Base-by-base conservation (phyloP, 257 asterid species). In the Plectranthus barbatus region DNA sequence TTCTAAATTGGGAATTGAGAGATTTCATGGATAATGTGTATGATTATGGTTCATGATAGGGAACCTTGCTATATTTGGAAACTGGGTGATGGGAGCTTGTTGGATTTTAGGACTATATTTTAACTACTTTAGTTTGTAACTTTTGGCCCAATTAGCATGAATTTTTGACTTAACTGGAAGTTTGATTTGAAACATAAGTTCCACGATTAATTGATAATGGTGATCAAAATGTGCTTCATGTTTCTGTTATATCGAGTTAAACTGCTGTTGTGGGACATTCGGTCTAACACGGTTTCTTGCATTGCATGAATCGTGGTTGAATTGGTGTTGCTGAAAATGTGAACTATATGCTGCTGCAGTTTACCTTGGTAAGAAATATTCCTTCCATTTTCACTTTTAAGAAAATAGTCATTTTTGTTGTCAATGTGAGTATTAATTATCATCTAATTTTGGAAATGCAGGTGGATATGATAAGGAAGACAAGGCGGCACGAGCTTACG, bases 381-480 rank as follows among this genome's bases (percentile, higher is more conserved):
- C 37, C 39, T 71, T 3, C n/a, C 4, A 7, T 10, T 14, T 45
- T 44, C 1, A 19, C 20, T 24, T 18, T 46, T 33, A 20, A 2
- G 5, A 19, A 37, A 33, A 31, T 29, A 2, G 19, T 24, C 7
- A 14, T 4, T 9, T 66, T 8, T 20, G 12, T 23, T 26, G 3
- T 64, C 20, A 37, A 36, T 17, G 33, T 45, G 66, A n/a, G n/a
- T n/a, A 29, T 36, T 63, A 12, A 14, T 39, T 17, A 49, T 33
- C 26, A 53, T 74, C 9, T 61, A 49, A 61, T 60, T 36, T 42
- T 26, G 11, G 50, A 11, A 59, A 46, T 64, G 56, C 68, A 87
- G 97, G 97, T 50, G 97, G 97, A 11, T 91, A 91, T 70, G 97
- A 91, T 73, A 87, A 87, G 62, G 97, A 91, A 76, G 97, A 85